Conservation (phyloP, 805 yeast species). For the Scheffersomyces coipomensis region DNA sequence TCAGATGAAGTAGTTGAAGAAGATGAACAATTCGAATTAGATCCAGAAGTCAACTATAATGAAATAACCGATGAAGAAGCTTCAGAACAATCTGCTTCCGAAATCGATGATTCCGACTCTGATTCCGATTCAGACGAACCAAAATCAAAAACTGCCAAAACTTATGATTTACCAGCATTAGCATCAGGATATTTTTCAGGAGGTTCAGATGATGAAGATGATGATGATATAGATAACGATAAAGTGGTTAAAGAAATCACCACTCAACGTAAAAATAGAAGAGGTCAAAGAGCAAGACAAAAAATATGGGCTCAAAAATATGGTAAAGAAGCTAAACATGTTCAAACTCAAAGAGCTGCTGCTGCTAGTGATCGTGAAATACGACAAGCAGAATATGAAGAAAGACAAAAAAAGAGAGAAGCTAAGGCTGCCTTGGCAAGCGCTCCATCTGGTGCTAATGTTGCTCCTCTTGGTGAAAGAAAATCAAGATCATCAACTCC, state of each 20-base stretch:
- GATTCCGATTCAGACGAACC: constrained; percentile 19
- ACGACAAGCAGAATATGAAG: constrained; percentile 67
- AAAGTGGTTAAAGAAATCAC: constrained; percentile 52
- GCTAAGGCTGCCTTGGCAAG: constrained; percentile 40
- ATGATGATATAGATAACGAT: constrained; percentile 42
- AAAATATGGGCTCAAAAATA: constrained; percentile 93
- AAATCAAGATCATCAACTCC: constrained; percentile 9
- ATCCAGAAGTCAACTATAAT: constrained; percentile 47
- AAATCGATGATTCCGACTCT: constrained; percentile 7
- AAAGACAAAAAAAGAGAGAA: constrained; percentile 66
- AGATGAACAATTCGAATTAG: constrained; percentile 26
- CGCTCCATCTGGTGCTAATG: constrained; percentile 40
- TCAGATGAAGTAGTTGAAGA: constrained; percentile 35
- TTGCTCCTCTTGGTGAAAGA: constrained; percentile 39
- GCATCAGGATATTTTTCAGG: constrained; percentile 84
- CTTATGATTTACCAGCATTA: constrained; percentile 58
- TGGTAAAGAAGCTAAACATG: constrained; percentile 82
- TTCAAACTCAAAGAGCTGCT: constrained; percentile 61
- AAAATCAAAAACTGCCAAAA: constrained; percentile 9
- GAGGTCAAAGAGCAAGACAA: constrained; percentile 97
- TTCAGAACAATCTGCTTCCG: constrained; percentile 31
- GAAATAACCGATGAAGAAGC: constrained; percentile 69
- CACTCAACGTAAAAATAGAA: constrained; percentile 73
- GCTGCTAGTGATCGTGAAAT: constrained; percentile 54
- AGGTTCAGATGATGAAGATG: constrained; percentile 66